These are phyloP conservation scores for Trichosanthes truncata DNA, from an alignment of 306 rosid species.

Conservation along the genomic window DNA sequence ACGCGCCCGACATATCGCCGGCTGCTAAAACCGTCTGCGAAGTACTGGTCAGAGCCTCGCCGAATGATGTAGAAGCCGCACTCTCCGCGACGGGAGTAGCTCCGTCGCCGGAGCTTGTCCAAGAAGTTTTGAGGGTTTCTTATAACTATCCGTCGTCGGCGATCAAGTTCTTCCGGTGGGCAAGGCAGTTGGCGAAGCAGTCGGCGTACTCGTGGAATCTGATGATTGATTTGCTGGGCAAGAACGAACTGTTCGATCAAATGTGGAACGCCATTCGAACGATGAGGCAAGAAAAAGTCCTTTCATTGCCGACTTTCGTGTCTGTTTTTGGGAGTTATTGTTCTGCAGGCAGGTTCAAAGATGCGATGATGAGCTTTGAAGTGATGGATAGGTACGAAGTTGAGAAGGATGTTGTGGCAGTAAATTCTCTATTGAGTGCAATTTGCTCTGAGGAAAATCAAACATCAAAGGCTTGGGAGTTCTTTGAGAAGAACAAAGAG, in stretches of 20 bases:
- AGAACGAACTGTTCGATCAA: constrained; percentile 50
- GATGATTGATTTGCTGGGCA: constrained; percentile 56
- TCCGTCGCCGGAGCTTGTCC: constrained; percentile 29
- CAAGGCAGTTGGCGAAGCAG: constrained; percentile 29
- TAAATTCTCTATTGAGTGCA: constrained; percentile 50
- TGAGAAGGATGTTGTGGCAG: constrained; percentile 33
- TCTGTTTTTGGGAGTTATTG: constrained; percentile 54
- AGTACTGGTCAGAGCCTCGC: constrained; percentile 39
- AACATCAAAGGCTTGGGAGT: constrained; percentile 28
- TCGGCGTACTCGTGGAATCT: constrained; percentile 49
- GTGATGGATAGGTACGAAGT: constrained; percentile 57
- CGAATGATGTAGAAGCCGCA: constrained; percentile 30
- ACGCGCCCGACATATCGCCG: constrained; percentile 25
- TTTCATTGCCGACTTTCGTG: constrained; percentile 40
- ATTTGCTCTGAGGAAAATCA: constrained; percentile 41
- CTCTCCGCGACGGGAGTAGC: constrained; percentile 36
- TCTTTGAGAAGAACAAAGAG: constrained; percentile 29
- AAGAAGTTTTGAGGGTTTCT: constrained; percentile 40
- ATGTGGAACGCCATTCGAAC: constrained; percentile 73
- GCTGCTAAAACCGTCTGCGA: constrained; percentile 31
- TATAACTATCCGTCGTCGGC: constrained; percentile 54
- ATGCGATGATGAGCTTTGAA: constrained; percentile 54
- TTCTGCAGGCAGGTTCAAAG: constrained; percentile 32
- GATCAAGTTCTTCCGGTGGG: constrained; percentile 70
- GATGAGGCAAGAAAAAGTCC: constrained; percentile 42